These are phyloP conservation scores for Hyparrhenia diplandra DNA, from an alignment of 176 grass and related monocot species.

Conservation along the genomic window DNA sequence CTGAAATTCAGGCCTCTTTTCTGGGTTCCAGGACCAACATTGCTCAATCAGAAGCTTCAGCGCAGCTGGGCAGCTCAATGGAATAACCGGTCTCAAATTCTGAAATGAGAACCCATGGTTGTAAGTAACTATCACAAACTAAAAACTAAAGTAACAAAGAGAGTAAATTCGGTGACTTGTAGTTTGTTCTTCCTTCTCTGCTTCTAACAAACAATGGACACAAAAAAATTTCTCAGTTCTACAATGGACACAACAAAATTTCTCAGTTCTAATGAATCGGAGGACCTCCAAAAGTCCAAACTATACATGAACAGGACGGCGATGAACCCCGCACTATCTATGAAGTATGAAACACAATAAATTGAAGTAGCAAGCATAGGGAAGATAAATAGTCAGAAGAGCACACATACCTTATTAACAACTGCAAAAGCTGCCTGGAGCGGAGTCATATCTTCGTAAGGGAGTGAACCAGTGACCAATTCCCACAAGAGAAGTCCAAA, in stretches of 20 bases:
- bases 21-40: conserved; percentile 68
- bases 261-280: no score
- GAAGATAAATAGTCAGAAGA: not conserved
- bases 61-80: conserved; percentile 51
- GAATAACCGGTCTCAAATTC: conserved; percentile 82
- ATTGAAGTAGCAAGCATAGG: not conserved
- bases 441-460: conserved; percentile 85
- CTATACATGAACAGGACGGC: not conserved
- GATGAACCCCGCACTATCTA: not conserved
- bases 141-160: not conserved
- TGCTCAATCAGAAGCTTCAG: conserved; percentile 69
- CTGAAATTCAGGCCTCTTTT: conserved; percentile 76
- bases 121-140: conserved; percentile 9
- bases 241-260: no score
- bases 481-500: conserved; percentile 92
- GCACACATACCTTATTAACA: conserved; percentile 72
- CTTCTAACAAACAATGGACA: no score
- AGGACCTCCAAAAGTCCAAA: not conserved
- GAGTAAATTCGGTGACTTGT: not conserved
- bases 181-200: not conserved
- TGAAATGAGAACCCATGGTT: conserved; percentile 32
- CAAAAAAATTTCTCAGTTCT: no score
- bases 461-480: conserved; percentile 67
- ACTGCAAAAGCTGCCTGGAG: conserved; percentile 92
- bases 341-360: not conserved